phyloP scores from a whole-genome alignment of 495 filamentous ascomycete species.

The Hypoxylon perforatum region DNA sequence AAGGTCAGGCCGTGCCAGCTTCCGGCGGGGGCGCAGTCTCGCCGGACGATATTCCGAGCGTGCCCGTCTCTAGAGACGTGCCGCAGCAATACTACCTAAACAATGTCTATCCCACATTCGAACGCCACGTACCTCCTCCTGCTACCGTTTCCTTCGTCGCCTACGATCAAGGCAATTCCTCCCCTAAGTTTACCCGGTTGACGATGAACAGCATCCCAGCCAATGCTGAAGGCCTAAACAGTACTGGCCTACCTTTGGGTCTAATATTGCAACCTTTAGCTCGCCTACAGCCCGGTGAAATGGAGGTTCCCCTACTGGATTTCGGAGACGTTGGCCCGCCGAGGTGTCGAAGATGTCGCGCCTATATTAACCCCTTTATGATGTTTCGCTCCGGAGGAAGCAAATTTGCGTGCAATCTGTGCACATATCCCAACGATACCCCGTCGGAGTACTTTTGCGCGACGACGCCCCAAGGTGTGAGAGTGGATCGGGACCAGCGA shows the following conservation, averaged over 20 bases:
- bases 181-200: constrained; percentile 90
- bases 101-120: constrained; percentile 93
- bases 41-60: constrained; percentile 92
- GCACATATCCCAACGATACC: constrained; percentile 96
- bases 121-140: constrained; percentile 88
- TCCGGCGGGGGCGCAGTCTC: constrained; percentile 82
- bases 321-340: constrained; percentile 94
- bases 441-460: constrained; percentile 92
- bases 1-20: constrained; percentile 49
- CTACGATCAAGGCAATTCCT: constrained; percentile 95
- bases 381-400: constrained; percentile 92
- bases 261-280: constrained; percentile 92
- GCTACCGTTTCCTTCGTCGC: constrained; percentile 91
- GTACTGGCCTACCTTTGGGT: constrained; percentile 85
- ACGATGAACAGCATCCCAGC: constrained; percentile 93
- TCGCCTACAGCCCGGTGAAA: constrained; percentile 82
- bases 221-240: constrained; percentile 78
- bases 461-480: constrained; percentile 84
- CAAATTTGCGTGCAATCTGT: constrained; percentile 98
- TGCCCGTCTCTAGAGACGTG: constrained; percentile 84
- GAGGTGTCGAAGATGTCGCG: constrained; percentile 89
- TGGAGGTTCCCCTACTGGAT: constrained; percentile 90
- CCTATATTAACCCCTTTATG: constrained; percentile 99
- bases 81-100: constrained; percentile 84
- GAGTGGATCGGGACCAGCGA: constrained; percentile 87